Evolutionary conservation across 2,329 filamentous ascomycete genomes (phyloP), one percentile per base, ranked within the genome.

Genomic region (Colletotrichum trifolii): DNA sequence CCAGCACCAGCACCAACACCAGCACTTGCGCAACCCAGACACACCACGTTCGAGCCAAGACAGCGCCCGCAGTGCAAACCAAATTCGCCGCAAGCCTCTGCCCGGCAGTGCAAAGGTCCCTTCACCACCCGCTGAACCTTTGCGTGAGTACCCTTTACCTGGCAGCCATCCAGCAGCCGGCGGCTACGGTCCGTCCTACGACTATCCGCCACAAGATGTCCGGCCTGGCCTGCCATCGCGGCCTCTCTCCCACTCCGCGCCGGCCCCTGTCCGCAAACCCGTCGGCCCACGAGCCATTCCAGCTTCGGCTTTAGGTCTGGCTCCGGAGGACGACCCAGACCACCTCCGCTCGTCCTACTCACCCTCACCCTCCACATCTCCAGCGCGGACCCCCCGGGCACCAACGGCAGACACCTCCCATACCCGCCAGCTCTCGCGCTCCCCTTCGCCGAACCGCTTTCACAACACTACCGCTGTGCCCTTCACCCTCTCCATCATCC

Each of bases 401-500:
- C 43, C 47, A 12, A 42, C 36, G 1, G 39, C 54, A 1, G 48
- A 57, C 9, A 55, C 58, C n/a, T n/a, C 55, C 9, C 11, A 56
- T 25, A 15, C 38, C 52, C 58, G 62, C 47, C 62, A 53, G 40
- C 62, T 55, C 8, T 65, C 62, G 25, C 58, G 62, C n/a, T 78
- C 80, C 0, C 74, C 76, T 0, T 82, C 80, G 1, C 81, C 80
- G 3, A 72, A 68, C 33, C 80, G 78, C 56, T 72, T 69, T 50
- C 73, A 69, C 40, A 69, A 71, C 25, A 69, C 74, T 7, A 75
- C 77, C 54, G 75, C 78, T 50, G 75, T 77, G 0, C 81, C 84
- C 0, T 88, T 87, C 67, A 83, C 81, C 2, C 77, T 89, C 12
- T 89, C 87, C 0, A 76, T 94, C 12, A 93, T 94, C 70, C 88